These are phyloP conservation scores for Tetradesmus lagerheimii DNA, from an alignment of 139 green algal genomes.

Conservation along the genomic window DNA sequence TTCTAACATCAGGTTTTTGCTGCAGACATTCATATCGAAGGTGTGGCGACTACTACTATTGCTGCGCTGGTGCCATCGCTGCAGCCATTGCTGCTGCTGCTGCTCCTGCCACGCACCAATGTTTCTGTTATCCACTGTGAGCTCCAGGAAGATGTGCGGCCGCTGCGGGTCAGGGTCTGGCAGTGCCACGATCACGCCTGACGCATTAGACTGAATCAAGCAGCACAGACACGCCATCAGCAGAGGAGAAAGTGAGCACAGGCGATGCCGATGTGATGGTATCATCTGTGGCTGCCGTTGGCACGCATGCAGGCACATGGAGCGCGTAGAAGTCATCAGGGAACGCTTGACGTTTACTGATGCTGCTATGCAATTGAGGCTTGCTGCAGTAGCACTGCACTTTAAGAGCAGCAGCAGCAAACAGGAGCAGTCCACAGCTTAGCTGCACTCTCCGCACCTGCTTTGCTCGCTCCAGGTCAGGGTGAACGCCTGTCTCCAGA, in stretches of 20 bases:
- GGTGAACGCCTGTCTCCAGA: constrained; percentile 56
- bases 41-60: neutral
- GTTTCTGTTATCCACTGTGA: constrained; percentile 53
- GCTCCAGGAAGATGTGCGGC: constrained; percentile 75
- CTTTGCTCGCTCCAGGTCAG: constrained; percentile 54
- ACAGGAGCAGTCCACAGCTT: constrained; percentile 17
- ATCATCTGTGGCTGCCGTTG: too few relatives aligned
- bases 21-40: neutral
- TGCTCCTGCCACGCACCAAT: constrained; percentile 49
- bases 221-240: neutral
- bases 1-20: too few relatives aligned
- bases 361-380: neutral
- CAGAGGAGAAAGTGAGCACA: neutral
- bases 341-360: too few relatives aligned
- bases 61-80: neutral
- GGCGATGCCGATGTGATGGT: neutral
- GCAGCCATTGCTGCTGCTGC: neutral
- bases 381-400: neutral
- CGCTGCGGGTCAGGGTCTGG: constrained; percentile 63
- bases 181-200: constrained; percentile 30
- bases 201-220: neutral
- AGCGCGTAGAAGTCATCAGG: neutral
- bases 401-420: neutral
- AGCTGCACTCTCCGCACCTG: neutral
- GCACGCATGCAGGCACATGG: neutral